Evolutionary conservation across 2,329 filamentous ascomycete species (phyloP).

Genomic region (Ophiostoma sp.): DNA sequence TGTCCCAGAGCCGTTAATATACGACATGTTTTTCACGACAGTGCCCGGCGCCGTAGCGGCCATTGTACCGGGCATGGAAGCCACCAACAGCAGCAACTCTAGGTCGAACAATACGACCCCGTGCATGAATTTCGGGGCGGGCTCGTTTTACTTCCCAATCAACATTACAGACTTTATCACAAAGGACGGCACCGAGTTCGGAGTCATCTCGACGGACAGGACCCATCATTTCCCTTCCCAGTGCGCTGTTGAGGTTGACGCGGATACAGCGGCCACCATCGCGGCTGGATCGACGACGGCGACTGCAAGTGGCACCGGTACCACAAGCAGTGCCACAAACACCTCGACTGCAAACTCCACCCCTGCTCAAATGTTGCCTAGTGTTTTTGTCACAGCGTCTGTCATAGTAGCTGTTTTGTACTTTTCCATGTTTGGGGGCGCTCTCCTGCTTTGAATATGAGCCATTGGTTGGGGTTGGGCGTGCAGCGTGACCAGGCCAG

Average conservation of each 20-base stretch:
- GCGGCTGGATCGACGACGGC: background rate
- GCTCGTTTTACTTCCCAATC: background rate
- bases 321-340: background rate
- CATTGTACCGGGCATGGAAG: background rate
- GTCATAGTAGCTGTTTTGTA: background rate
- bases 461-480: no score
- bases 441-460: no score
- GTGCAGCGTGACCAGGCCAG: no score
- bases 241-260: background rate
- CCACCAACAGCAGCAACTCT: background rate
- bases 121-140: background rate
- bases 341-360: background rate
- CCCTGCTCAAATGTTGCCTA: background rate
- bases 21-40: background rate
- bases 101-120: background rate
- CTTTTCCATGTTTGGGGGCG: no score
- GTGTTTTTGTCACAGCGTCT: background rate
- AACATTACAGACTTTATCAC: background rate
- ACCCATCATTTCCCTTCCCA: background rate
- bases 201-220: background rate
- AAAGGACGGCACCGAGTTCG: background rate
- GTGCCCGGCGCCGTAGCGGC: background rate
- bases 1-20: background rate
- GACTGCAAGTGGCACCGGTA: background rate
- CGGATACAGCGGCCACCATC: background rate